These are phyloP conservation scores for Pseudogymnoascus sp. DNA, from an alignment of 2,329 filamentous ascomycete species.

Conservation along the genomic window DNA sequence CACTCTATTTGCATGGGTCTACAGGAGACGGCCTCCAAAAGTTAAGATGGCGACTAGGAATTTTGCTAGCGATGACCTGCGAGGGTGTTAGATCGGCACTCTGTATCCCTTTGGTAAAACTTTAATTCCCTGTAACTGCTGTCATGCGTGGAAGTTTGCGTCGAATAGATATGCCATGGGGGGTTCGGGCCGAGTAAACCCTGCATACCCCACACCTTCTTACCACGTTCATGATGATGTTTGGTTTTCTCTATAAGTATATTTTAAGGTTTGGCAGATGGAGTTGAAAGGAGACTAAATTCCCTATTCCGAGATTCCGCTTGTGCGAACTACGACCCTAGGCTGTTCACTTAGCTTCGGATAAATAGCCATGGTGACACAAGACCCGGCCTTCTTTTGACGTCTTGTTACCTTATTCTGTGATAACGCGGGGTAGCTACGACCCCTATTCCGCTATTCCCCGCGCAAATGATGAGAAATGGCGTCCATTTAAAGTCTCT, in stretches of 20 bases:
- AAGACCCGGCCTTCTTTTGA: neutral
- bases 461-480: neutral
- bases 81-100: neutral
- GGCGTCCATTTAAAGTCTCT: neutral
- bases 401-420: neutral
- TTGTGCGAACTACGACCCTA: neutral
- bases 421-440: neutral
- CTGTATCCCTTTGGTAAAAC: neutral
- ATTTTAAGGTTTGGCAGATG: neutral
- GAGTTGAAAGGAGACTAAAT: neutral
- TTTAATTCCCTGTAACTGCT: neutral
- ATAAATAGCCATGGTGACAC: neutral
- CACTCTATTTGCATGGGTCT: neutral
- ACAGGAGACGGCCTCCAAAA: neutral
- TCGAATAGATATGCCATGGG: neutral
- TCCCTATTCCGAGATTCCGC: neutral
- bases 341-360: neutral
- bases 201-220: neutral
- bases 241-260: neutral
- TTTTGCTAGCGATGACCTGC: neutral
- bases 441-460: neutral
- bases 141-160: neutral
- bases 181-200: slow-evolving; percentile 1
- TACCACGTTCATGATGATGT: neutral
- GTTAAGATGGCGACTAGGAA: neutral